Evolutionary conservation across 75 land plant species (phyloP).

Genomic region (Ceratopteris richardii): DNA sequence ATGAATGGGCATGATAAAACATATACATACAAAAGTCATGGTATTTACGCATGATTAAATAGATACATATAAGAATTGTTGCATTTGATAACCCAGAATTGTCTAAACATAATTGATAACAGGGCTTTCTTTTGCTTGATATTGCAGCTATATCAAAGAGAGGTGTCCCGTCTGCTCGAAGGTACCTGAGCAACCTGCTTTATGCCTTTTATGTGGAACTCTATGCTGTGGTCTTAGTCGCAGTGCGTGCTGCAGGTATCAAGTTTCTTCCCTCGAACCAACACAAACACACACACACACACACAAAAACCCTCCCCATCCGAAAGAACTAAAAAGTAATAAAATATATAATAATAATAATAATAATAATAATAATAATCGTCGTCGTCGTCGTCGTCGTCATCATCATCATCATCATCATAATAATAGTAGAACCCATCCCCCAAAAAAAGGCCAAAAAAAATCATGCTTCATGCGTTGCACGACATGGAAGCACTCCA

Average conservation of each 20-base stretch:
- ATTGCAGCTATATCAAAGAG: conserved; percentile 64
- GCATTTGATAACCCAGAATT: too few species aligned
- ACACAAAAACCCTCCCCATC: not conserved
- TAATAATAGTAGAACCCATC: not conserved
- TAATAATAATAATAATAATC: not conserved
- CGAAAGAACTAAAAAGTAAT: too few species aligned
- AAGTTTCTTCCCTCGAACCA: not conserved
- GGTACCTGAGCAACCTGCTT: conserved; percentile 59
- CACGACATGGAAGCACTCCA: too few species aligned
- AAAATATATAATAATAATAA: not conserved
- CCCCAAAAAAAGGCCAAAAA: not conserved
- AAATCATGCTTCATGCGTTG: not conserved
- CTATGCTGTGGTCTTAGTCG: conserved; percentile 58
- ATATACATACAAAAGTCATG: too few species aligned
- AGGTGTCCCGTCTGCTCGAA: conserved; percentile 50
- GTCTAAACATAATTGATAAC: too few species aligned
- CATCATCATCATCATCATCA: too few species aligned
- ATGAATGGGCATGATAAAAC: too few species aligned
- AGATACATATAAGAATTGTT: too few species aligned
- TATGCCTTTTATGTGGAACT: conserved; percentile 87
- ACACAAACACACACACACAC: not conserved
- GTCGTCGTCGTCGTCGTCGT: too few species aligned
- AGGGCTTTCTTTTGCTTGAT: not conserved
- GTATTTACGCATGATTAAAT: too few species aligned
- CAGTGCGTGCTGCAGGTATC: conserved; percentile 72